A percentile compares a stretch with the other conserved stretches of the same genome.
Conservation (phyloP, 495 filamentous ascomycete genomes). For the Beverwykella pulmonaria region DNA sequence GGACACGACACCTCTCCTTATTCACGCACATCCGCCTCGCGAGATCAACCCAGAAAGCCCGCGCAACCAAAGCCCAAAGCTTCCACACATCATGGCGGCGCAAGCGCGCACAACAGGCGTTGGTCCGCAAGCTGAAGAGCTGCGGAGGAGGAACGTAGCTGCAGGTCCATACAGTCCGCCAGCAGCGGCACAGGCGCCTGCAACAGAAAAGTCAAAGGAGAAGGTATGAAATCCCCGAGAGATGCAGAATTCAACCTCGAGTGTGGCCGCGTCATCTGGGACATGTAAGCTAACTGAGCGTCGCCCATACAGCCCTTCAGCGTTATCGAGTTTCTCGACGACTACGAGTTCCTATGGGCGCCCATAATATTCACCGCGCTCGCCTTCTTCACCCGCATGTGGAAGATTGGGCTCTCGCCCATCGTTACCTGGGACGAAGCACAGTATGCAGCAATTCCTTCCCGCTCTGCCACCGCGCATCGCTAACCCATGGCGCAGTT, state of each 20-base stretch:
- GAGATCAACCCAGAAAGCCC: not conserved
- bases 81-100: conserved; percentile 38
- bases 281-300: conserved; percentile 9
- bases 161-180: conserved; percentile 40
- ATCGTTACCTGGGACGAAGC: conserved; percentile 99
- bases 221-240: conserved; percentile 52
- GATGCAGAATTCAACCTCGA: not conserved
- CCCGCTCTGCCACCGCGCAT: not conserved
- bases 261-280: not conserved
- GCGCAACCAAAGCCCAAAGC: not conserved
- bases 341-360: conserved; percentile 84
- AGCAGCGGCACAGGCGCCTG: conserved; percentile 44
- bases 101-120: conserved; percentile 62
- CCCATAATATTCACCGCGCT: conserved; percentile 85
- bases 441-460: conserved; percentile 60
- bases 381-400: conserved; percentile 92
- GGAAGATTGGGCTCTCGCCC: conserved; percentile 89
- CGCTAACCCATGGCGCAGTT: conserved; percentile 56
- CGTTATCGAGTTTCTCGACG: conserved; percentile 66
- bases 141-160: conserved; percentile 74
- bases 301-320: conserved; percentile 45
- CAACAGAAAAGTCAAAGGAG: conserved; percentile 67
- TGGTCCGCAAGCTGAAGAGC: conserved; percentile 63
- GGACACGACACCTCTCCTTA: not conserved
- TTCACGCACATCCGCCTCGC: not conserved